Evolutionary conservation across 2,329 filamentous ascomycete species (phyloP), one percentile per base, ranked within the genome.

Genomic region (Trichoderma sp.): DNA sequence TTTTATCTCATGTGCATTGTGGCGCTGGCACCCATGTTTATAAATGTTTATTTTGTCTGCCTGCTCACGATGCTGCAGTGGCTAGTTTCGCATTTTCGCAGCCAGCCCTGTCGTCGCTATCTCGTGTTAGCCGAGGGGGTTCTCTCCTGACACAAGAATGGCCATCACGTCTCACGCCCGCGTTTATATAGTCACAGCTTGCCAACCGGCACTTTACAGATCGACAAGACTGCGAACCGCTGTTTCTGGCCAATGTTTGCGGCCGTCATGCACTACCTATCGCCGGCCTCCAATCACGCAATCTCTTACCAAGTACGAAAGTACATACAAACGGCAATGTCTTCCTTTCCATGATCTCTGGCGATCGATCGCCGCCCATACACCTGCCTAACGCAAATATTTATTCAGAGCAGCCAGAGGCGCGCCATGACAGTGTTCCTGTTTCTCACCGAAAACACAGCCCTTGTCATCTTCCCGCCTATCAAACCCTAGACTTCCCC

Each of bases 401-500:
- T 24, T 13, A 54, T 18, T 24, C 56, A 34, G 14, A 30, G 30
- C 10, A 46, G 24, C 32, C 11, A 37, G 14, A 46, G 51, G 51
- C 59, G 49, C 39, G 30, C 21, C 51, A 30, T 39, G 51, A 21
- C 37, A 13, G 34, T 64, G 54, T 34, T 30, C 43, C 46, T 59
- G 52, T 32, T 49, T 26, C 67, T 69, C 67, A 69, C 60, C 67
- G 55, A 66, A 56, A 58, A 49, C 59, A 43, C 54, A 66, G 43
- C 67, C 67, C 59, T 49, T 28, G 67, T 69, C 28, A 13, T 39
- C 28, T 16, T 49, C 52, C 67, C 54, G 55, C 60, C 67, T 69
- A 69, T 69, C 67, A 69, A 59, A 65, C 54, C 67, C 67, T 59
- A 24, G 60, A 52, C 66, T 66, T 59, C 66, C 66, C 66, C 59